These are phyloP conservation scores for Skeletonema menzelii DNA, from an alignment of 108 stramenopile genomes.

Conservation along the genomic window DNA sequence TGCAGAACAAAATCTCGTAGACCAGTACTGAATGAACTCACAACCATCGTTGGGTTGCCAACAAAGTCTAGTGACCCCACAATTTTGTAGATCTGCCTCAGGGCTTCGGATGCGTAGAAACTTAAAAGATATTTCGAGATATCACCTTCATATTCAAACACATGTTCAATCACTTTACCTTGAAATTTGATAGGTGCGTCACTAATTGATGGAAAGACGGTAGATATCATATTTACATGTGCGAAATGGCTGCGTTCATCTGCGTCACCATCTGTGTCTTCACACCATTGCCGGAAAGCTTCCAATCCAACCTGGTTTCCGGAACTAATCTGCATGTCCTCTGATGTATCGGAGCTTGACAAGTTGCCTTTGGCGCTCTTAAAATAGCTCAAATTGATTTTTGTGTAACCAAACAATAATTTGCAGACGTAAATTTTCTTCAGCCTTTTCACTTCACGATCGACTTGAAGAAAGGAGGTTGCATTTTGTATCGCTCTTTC, in stretches of 20 bases:
- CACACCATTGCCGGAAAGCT: conserved; percentile 45
- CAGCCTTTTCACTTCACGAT: neutral
- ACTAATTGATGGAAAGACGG: conserved; percentile 75
- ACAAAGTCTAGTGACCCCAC: conserved; percentile 94
- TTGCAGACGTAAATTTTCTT: conserved; percentile 76
- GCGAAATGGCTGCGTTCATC: conserved; percentile 13
- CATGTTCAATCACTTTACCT: conserved; percentile 71
- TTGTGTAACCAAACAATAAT: conserved; percentile 68
- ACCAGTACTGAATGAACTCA: conserved; percentile 86
- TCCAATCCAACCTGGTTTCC: conserved; percentile 19
- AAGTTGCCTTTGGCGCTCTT: conserved; percentile 49
- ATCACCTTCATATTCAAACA: conserved; percentile 42
- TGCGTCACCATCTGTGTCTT: conserved; percentile 11
- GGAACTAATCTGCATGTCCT: conserved; percentile 1
- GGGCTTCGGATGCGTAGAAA: conserved; percentile 47
- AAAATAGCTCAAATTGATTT: conserved; percentile 78
- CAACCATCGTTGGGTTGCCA: conserved; percentile 90
- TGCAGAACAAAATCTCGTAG: conserved; percentile 92
- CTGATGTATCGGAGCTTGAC: neutral
- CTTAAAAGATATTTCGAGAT: conserved; percentile 33
- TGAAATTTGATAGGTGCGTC: conserved; percentile 87
- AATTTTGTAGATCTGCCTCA: conserved; percentile 94
- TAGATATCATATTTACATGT: conserved; percentile 41
- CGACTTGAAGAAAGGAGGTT: neutral
- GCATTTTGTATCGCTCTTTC: conserved; percentile 8